These are phyloP conservation scores for Penicillium flavigenum DNA, from an alignment of 495 filamentous ascomycete genomes.

Conservation along the genomic window DNA sequence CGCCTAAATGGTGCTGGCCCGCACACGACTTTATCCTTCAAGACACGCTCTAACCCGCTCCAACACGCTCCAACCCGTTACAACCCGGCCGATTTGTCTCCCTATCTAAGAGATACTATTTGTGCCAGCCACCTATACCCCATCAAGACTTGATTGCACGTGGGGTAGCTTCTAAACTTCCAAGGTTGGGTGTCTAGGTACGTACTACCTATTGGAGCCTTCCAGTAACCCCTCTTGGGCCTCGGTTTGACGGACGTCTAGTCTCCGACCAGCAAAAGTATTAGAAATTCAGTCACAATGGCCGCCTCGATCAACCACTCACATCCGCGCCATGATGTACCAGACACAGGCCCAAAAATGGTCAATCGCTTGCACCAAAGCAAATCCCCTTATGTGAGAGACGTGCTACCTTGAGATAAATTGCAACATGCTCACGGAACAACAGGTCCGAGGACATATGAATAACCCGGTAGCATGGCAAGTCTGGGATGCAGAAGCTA, in stretches of 20 bases:
- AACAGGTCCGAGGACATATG: constrained; percentile 72
- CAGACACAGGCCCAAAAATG: constrained; percentile 42
- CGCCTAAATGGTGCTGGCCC: constrained; percentile 21
- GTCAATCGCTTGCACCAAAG: constrained; percentile 72
- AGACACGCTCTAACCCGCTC: background rate
- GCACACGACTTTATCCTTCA: constrained; percentile 11
- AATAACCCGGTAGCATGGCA: constrained; percentile 94
- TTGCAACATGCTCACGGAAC: constrained; percentile 14
- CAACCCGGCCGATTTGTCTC: constrained; percentile 7
- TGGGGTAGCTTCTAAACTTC: constrained; percentile 12
- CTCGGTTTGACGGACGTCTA: constrained; percentile 1
- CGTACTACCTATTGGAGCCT: constrained; percentile 22
- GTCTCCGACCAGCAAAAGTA: constrained; percentile 4
- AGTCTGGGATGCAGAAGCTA: constrained; percentile 73
- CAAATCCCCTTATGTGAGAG: constrained; percentile 71
- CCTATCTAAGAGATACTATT: background rate
- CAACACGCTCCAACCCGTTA: background rate
- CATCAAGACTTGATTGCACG: background rate
- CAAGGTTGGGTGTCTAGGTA: constrained; percentile 2
- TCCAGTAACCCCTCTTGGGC: constrained; percentile 21
- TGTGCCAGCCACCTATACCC: background rate
- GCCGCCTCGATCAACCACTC: constrained; percentile 30
- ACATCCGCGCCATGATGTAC: constrained; percentile 26
- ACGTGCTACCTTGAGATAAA: background rate
- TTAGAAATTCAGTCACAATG: constrained; percentile 15